Percentiles rank a stretch among this genome's conserved stretches.
phyloP scores from a whole-genome alignment of 805 yeast species.

The Cyberlindnera maclurae region DNA sequence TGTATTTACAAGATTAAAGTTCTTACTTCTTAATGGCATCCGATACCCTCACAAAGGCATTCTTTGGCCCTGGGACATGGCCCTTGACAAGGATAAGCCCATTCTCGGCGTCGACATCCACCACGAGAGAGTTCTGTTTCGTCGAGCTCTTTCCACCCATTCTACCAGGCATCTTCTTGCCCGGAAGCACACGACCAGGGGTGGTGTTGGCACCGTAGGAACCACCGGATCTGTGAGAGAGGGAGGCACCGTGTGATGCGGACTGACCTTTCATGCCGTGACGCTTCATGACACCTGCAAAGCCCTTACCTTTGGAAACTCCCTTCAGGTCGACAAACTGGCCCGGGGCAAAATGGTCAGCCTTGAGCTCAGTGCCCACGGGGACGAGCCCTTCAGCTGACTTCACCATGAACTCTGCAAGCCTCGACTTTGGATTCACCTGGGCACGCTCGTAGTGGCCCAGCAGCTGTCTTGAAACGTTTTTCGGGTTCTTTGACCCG shows the following conservation, averaged over 20 bases:
- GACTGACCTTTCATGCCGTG: slow-evolving; percentile 82
- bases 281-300: slow-evolving; percentile 97
- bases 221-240: slow-evolving; percentile 93
- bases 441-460: slow-evolving; percentile 74
- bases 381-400: slow-evolving; percentile 59
- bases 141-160: slow-evolving; percentile 81
- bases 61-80: slow-evolving; percentile 83
- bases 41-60: slow-evolving; percentile 62
- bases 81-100: slow-evolving; percentile 86
- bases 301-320: slow-evolving; percentile 88
- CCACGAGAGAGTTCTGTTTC: slow-evolving; percentile 64
- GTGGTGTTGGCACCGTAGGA: slow-evolving; percentile 93
- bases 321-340: slow-evolving; percentile 79
- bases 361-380: slow-evolving; percentile 69
- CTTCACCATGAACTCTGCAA: slow-evolving; percentile 76
- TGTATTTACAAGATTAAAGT: slow-evolving; percentile 9
- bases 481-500: slow-evolving; percentile 57
- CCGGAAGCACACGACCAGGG: slow-evolving; percentile 95
- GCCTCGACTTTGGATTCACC: slow-evolving; percentile 73
- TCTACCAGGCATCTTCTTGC: slow-evolving; percentile 97
- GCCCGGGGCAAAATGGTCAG: slow-evolving; percentile 79
- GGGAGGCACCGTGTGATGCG: slow-evolving; percentile 94
- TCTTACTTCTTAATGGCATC: slow-evolving; percentile 58
- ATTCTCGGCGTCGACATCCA: slow-evolving; percentile 73
- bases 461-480: slow-evolving; percentile 56